These are phyloP conservation scores for Lentinula raphanica DNA, from an alignment of 768 basidiomycete genomes.

Conservation along the genomic window DNA sequence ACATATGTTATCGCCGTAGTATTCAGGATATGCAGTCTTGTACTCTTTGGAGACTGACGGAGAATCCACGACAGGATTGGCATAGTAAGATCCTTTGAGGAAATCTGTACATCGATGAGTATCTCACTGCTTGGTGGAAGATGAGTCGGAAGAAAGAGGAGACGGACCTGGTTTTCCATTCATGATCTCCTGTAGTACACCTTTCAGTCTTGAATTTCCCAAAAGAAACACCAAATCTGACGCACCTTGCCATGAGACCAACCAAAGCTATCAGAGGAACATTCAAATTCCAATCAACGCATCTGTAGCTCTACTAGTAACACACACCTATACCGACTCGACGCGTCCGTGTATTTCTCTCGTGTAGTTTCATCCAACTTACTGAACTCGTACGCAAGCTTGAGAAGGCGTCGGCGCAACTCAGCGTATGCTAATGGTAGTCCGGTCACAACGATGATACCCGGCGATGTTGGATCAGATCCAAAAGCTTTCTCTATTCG, in stretches of 20 bases:
- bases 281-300: neutral
- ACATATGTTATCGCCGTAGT: conserved; percentile 91
- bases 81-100: conserved; percentile 93
- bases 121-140: too few species aligned
- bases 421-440: conserved; percentile 60
- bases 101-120: conserved; percentile 56
- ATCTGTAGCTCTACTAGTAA: neutral
- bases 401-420: conserved; percentile 70
- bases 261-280: conserved; percentile 59
- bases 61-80: conserved; percentile 70
- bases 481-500: conserved; percentile 74
- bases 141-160: too few species aligned
- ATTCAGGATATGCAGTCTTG: conserved; percentile 64
- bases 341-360: conserved; percentile 71
- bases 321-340: conserved; percentile 69
- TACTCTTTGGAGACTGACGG: conserved; percentile 57
- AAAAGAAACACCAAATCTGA: neutral
- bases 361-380: conserved; percentile 57
- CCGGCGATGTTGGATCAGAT: conserved; percentile 67
- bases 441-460: conserved; percentile 78
- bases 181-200: conserved; percentile 79
- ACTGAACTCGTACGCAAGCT: conserved; percentile 72
- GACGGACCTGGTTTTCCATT: conserved; percentile 76
- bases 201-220: neutral
- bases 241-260: conserved; percentile 93